Conservation (phyloP, 106 monocot species). For the Vanilla planifolia region DNA sequence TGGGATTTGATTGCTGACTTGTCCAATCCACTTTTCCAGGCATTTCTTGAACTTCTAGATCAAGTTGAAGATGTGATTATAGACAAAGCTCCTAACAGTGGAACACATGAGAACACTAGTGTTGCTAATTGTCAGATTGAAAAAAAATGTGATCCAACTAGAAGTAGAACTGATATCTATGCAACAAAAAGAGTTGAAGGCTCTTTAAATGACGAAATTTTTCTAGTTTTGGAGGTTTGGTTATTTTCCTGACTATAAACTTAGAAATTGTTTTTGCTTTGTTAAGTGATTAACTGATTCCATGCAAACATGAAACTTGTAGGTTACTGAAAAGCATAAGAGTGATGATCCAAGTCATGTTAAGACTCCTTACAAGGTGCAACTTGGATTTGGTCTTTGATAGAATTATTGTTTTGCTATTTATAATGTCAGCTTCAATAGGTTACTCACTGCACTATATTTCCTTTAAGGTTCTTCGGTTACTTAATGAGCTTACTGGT, state of each 20-base stretch:
- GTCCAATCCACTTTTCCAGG: constrained; percentile 23
- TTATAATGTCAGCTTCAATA: background rate
- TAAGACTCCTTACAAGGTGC: constrained; percentile 57
- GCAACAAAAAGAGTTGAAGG: constrained; percentile 11
- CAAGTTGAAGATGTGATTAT: constrained; percentile 92
- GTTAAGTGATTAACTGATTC: background rate
- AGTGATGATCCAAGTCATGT: constrained; percentile 19
- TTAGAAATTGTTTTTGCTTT: background rate
- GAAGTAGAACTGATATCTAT: background rate
- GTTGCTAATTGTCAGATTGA: background rate
- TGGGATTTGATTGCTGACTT: constrained; percentile 2
- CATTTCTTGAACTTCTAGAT: constrained; percentile 81
- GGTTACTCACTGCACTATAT: background rate
- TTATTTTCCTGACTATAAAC: background rate
- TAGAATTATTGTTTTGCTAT: background rate
- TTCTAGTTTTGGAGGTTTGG: constrained; percentile 86
- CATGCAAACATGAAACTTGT: background rate
- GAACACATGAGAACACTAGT: background rate
- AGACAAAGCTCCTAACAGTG: constrained; percentile 35
- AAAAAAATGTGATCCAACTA: background rate
- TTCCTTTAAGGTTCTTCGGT: constrained; percentile 62
- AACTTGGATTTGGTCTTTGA: background rate
- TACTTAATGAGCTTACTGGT: constrained; percentile 69
- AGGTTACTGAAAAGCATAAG: constrained; percentile 85
- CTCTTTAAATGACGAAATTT: constrained; percentile 26